Conservation (phyloP, 129 eudicot genomes). For the Sambucus nigra region DNA sequence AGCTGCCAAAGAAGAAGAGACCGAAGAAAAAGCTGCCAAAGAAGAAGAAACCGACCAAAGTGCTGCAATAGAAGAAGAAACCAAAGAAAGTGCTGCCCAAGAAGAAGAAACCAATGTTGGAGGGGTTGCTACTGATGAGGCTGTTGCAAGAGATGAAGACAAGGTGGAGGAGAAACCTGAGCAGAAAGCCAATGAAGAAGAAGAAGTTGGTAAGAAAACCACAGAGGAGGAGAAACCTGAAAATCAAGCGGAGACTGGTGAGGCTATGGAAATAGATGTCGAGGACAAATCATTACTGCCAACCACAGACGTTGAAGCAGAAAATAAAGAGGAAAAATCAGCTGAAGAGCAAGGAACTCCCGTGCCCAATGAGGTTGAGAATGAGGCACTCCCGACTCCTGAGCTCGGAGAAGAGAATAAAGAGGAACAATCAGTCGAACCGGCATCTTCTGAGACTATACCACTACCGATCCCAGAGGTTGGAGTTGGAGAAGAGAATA, state of each 20-base stretch:
- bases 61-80: no score
- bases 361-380: not conserved
- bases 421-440: no score
- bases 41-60: no score
- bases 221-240: not conserved
- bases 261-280: not conserved
- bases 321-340: not conserved
- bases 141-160: slow-evolving; percentile 5
- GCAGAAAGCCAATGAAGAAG: not conserved
- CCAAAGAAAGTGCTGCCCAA: slow-evolving; percentile 2
- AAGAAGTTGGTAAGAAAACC: not conserved
- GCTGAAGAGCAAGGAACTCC: not conserved
- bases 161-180: not conserved
- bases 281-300: not conserved
- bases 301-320: not conserved
- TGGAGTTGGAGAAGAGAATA: no score
- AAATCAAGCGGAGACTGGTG: not conserved
- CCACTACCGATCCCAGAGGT: no score
- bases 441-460: no score
- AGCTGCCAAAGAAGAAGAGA: not conserved
- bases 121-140: slow-evolving; percentile 3
- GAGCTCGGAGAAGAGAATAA: no score
- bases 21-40: no score
- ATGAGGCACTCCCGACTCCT: no score
- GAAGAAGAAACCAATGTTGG: slow-evolving; percentile 5